Evolutionary conservation across 2,329 filamentous ascomycete species (phyloP).

Genomic region (Botrytis aclada): DNA sequence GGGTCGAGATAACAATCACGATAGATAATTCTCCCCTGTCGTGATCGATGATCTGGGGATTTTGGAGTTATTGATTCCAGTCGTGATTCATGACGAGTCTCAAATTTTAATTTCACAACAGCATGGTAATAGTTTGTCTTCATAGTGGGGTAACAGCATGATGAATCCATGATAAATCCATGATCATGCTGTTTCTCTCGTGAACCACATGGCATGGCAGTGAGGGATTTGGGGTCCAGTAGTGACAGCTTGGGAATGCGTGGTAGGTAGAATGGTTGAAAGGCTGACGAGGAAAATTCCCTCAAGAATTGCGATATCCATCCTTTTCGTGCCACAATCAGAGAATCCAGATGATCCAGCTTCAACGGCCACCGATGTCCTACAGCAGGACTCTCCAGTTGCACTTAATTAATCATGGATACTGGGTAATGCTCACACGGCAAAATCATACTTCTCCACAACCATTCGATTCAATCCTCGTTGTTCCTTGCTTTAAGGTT

Average conservation of each 20-base stretch:
- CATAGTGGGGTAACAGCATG: not conserved
- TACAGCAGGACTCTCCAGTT: not conserved
- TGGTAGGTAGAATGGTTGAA: not conserved
- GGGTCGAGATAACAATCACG: conserved; percentile 5
- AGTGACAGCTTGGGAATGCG: not conserved
- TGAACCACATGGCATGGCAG: not conserved
- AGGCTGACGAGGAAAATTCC: not conserved
- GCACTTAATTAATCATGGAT: not conserved
- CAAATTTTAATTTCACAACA: conserved; percentile 11
- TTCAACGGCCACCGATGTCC: not conserved
- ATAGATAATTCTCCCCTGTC: conserved; percentile 6
- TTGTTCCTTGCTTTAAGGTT: not conserved
- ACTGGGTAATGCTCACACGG: not conserved
- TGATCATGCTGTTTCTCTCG: not conserved
- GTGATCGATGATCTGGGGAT: conserved; percentile 9
- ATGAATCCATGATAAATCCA: conserved; percentile 2
- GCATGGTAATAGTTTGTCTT: not conserved
- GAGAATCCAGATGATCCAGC: not conserved
- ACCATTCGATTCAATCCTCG: not conserved
- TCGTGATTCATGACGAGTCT: conserved; percentile 17
- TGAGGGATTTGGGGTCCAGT: not conserved
- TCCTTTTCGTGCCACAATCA: not conserved
- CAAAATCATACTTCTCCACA: not conserved
- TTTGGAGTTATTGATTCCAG: not conserved
- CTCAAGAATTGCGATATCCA: not conserved